These are phyloP conservation scores for Alternaria triticina DNA, from an alignment of 2,329 filamentous ascomycete genomes.

Conservation along the genomic window DNA sequence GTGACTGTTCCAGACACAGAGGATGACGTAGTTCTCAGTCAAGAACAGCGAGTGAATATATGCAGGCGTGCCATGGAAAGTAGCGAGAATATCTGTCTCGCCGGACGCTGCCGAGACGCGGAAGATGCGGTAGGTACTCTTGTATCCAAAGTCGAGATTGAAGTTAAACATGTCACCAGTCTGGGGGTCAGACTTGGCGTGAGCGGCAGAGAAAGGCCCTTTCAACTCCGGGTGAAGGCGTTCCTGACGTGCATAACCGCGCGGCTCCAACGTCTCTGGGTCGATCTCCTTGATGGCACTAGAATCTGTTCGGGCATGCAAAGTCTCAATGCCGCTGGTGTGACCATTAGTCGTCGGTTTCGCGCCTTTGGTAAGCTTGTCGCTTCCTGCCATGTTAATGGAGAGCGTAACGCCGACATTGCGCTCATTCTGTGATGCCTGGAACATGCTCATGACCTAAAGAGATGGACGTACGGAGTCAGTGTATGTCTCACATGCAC, in stretches of 20 bases:
- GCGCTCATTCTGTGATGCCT: constrained; percentile 39
- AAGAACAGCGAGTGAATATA: constrained; percentile 88
- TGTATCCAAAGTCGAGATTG: constrained; percentile 70
- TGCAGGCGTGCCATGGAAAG: constrained; percentile 64
- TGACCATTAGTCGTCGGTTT: constrained; percentile 26
- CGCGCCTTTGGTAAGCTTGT: constrained; percentile 16
- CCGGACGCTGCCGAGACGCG: constrained; percentile 67
- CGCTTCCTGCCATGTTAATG: constrained; percentile 65
- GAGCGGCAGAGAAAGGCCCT: constrained; percentile 72
- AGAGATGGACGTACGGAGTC: not conserved
- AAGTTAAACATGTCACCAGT: constrained; percentile 83
- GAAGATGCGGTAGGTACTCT: constrained; percentile 72
- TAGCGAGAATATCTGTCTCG: constrained; percentile 73
- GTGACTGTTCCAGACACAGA: constrained; percentile 75
- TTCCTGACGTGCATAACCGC: constrained; percentile 66
- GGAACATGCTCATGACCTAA: constrained; percentile 65
- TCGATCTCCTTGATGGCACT: constrained; percentile 67
- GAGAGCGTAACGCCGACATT: constrained; percentile 73
- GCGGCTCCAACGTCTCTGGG: constrained; percentile 73
- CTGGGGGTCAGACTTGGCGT: constrained; percentile 72
- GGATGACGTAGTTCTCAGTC: constrained; percentile 71
- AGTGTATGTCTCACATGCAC: not conserved
- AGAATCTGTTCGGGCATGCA: constrained; percentile 68
- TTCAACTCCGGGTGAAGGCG: constrained; percentile 71
- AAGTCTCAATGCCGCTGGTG: constrained; percentile 52